These are phyloP conservation scores for Setomelanomma holmii DNA, from an alignment of 2,329 filamentous ascomycete species.

Conservation along the genomic window DNA sequence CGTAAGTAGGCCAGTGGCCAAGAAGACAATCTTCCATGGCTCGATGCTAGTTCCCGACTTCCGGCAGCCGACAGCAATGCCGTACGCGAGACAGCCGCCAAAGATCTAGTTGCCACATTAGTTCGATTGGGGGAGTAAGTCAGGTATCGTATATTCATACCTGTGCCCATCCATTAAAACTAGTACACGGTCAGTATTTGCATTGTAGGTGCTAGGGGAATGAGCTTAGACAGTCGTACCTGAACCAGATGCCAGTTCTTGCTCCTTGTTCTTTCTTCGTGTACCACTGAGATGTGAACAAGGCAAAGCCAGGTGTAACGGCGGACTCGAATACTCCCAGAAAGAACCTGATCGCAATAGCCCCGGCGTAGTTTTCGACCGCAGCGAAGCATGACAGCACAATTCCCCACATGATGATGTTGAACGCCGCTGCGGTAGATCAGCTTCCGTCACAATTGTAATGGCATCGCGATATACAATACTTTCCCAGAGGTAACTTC, in stretches of 20 bases:
- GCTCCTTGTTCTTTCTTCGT: constrained; percentile 72
- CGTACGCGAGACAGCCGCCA: constrained; percentile 68
- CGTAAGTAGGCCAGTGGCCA: constrained; percentile 55
- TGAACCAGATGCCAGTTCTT: constrained; percentile 70
- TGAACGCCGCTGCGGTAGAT: constrained; percentile 56
- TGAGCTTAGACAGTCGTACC: too few relatives aligned
- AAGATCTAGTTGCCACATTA: constrained; percentile 53
- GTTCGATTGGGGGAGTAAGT: not conserved
- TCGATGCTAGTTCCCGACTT: constrained; percentile 65
- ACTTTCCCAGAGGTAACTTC: constrained; percentile 69
- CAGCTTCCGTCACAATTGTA: not conserved
- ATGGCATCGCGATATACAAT: constrained; percentile 50
- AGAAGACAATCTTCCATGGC: constrained; percentile 69
- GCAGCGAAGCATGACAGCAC: constrained; percentile 69
- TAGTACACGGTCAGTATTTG: constrained; percentile 25
- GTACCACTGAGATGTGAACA: constrained; percentile 76
- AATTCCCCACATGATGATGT: constrained; percentile 69
- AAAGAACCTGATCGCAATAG: constrained; percentile 71
- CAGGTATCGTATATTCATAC: constrained; percentile 10
- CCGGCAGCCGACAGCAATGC: constrained; percentile 64
- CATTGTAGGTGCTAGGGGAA: too few relatives aligned
- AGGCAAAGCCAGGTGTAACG: constrained; percentile 72
- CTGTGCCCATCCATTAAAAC: constrained; percentile 68
- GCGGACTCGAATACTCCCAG: constrained; percentile 73
- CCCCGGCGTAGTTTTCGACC: constrained; percentile 65